A percentile compares a stretch with the other conserved stretches of the same genome.
phyloP scores from a whole-genome alignment of 768 basidiomycete species.

The Podaxis carcinomalis region DNA sequence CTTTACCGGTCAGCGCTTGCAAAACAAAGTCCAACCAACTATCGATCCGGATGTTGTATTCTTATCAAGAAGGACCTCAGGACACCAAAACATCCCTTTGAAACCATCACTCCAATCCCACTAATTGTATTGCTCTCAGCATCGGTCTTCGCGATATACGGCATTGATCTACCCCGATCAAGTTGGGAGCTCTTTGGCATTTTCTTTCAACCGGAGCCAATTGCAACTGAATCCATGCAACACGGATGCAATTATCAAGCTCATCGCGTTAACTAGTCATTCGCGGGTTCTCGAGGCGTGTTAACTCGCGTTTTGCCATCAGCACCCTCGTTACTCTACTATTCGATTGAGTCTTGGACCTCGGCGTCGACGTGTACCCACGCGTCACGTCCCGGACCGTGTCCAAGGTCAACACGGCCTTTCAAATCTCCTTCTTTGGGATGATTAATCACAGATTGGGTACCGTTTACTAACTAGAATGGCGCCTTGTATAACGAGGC shows the following conservation, averaged over 20 bases:
- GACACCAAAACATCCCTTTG: neutral
- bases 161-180: neutral
- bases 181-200: constrained; percentile 6
- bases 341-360: neutral
- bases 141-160: neutral
- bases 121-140: neutral
- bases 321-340: neutral
- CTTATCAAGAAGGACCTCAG: neutral
- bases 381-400: constrained; percentile 2
- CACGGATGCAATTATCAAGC: constrained; percentile 3
- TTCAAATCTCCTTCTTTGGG: constrained; percentile 10
- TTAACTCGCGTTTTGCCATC: neutral
- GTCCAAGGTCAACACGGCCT: neutral
- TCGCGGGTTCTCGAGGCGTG: neutral
- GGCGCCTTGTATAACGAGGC: neutral
- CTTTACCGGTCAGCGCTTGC: neutral
- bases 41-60: neutral
- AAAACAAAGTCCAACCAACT: neutral
- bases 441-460: constrained; percentile 1
- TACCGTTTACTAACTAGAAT: neutral
- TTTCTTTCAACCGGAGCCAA: constrained; percentile 11
- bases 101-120: neutral
- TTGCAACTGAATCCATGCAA: neutral
- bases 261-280: neutral
- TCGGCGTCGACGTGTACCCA: neutral